These are phyloP conservation scores for Calendula officinalis DNA, from an alignment of 129 eudicot genomes.

Conservation along the genomic window DNA sequence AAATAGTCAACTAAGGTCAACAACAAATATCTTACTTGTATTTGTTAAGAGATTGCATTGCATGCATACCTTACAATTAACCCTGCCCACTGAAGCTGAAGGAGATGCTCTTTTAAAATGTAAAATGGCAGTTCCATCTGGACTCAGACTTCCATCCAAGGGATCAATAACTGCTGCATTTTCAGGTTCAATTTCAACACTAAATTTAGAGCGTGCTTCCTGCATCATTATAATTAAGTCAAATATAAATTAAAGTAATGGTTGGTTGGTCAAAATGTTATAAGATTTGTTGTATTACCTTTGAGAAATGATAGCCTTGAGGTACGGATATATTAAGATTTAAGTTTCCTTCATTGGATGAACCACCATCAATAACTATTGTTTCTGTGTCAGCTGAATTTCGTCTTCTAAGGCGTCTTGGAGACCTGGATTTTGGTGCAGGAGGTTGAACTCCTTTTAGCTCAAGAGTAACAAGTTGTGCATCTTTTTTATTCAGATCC, in stretches of 20 bases:
- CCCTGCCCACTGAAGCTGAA: conserved; percentile 60
- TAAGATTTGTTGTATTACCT: conserved; percentile 39
- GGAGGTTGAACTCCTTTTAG: conserved; percentile 94
- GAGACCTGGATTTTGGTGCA: conserved; percentile 51
- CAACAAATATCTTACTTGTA: conserved; percentile 2
- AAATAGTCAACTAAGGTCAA: background rate
- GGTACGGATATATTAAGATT: conserved; percentile 65
- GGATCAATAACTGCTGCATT: conserved; percentile 69
- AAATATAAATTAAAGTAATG: background rate
- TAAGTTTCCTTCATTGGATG: conserved; percentile 68
- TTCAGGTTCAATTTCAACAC: conserved; percentile 76
- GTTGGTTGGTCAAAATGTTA: conserved; percentile 6
- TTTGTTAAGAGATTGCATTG: background rate
- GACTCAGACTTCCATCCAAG: conserved; percentile 71
- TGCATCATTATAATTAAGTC: conserved; percentile 27
- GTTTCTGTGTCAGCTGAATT: conserved; percentile 63
- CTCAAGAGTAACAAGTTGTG: conserved; percentile 66
- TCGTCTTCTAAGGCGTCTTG: conserved; percentile 81
- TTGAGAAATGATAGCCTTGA: conserved; percentile 93
- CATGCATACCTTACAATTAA: conserved; percentile 79
- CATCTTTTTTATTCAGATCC: conserved; percentile 52
- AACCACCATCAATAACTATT: conserved; percentile 61
- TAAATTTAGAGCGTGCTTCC: conserved; percentile 94
- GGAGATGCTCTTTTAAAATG: conserved; percentile 68
- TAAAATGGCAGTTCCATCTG: conserved; percentile 72